A percentile compares a stretch with the other conserved stretches of the same genome.
phyloP scores from a whole-genome alignment of 2,329 filamentous ascomycete species.

The Apiospora arundinis region DNA sequence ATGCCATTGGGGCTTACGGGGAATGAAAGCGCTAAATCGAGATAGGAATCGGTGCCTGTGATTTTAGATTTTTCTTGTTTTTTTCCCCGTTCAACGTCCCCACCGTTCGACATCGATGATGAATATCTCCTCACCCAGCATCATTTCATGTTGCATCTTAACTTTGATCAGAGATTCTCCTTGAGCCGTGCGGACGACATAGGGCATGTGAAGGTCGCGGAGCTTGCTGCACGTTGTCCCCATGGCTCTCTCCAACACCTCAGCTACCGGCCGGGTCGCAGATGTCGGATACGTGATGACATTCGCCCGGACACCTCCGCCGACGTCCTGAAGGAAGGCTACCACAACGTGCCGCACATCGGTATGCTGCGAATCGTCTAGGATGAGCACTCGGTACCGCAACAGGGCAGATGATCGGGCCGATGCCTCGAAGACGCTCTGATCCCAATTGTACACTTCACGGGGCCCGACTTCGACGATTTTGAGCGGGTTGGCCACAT shows the following conservation, averaged over 20 bases:
- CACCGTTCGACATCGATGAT: neutral
- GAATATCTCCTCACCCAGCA: conserved; percentile 1
- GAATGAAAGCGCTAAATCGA: neutral
- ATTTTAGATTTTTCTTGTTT: neutral
- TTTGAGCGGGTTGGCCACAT: neutral
- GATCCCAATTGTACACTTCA: neutral
- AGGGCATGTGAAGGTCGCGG: neutral
- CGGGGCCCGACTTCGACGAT: neutral
- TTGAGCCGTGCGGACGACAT: neutral
- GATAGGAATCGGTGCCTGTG: neutral
- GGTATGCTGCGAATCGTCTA: neutral
- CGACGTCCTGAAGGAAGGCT: neutral
- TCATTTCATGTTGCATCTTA: neutral
- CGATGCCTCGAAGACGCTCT: neutral
- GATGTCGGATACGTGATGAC: neutral
- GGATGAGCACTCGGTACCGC: neutral
- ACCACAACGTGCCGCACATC: neutral
- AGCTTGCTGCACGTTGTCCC: neutral
- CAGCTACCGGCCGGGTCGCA: neutral
- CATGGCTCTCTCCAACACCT: neutral
- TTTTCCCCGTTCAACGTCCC: neutral
- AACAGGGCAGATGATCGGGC: neutral
- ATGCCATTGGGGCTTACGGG: neutral
- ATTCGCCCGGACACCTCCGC: neutral
- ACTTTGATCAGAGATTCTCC: neutral